Percentiles rank a stretch among this genome's conserved stretches.
These are phyloP conservation scores for Mycosphaerelloides madeirae DNA, from an alignment of 2,329 filamentous ascomycete genomes.

Conservation along the genomic window DNA sequence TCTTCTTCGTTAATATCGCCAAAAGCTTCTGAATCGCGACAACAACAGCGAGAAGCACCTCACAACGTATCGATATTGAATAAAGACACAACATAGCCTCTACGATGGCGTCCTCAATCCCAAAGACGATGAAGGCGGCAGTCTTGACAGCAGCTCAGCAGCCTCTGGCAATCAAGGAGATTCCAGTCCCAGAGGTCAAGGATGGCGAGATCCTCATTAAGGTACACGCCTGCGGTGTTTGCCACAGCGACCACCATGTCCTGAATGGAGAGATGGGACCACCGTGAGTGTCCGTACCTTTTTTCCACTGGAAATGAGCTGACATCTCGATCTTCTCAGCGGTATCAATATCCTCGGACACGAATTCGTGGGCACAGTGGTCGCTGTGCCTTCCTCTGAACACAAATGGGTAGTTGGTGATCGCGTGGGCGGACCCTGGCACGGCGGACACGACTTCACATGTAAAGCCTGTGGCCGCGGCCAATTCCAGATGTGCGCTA, in stretches of 20 bases:
- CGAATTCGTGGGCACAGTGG: conserved; percentile 65
- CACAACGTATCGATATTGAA: too few species aligned
- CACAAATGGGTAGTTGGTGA: conserved; percentile 59
- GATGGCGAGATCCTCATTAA: conserved; percentile 63
- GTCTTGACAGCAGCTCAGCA: conserved; percentile 52
- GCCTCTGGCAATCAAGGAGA: conserved; percentile 55
- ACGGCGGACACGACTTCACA: conserved; percentile 59
- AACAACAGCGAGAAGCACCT: too few species aligned
- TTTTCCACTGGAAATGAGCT: conserved; percentile 53
- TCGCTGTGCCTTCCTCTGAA: conserved; percentile 52
- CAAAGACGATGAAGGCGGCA: conserved; percentile 64
- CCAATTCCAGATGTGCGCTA: conserved; percentile 64
- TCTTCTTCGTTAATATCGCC: too few species aligned
- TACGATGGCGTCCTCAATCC: conserved; percentile 31
- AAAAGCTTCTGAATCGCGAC: too few species aligned
- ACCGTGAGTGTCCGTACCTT: conserved; percentile 31
- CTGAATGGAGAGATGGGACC: conserved; percentile 50
- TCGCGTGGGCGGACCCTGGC: conserved; percentile 64
- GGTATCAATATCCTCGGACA: conserved; percentile 49
- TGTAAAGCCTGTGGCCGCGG: conserved; percentile 62
- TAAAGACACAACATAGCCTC: neutral
- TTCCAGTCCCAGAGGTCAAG: conserved; percentile 54
- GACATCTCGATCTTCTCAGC: conserved; percentile 50
- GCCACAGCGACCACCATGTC: conserved; percentile 60
- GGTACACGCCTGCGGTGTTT: conserved; percentile 67